These are phyloP conservation scores for Tilletiopsis washingtonensis DNA, from an alignment of 1,284 basidiomycete species.

Conservation along the genomic window DNA sequence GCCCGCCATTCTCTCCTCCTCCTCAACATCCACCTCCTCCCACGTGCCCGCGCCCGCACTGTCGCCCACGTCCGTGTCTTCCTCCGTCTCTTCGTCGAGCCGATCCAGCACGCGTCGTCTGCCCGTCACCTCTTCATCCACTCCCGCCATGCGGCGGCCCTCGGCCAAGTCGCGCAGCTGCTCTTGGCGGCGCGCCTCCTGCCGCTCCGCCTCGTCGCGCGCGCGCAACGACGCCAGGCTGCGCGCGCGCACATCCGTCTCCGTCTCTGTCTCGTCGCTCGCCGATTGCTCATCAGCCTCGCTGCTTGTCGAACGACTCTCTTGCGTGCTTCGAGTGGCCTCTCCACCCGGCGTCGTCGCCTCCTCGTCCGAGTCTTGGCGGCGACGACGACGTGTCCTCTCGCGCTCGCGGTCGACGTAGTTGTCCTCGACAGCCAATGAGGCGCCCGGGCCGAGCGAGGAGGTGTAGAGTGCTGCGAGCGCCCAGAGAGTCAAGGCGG, in stretches of 20 bases:
- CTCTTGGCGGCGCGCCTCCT: conserved; percentile 17
- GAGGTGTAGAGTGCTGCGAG: conserved; percentile 33
- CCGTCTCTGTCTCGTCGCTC: conserved; percentile 12
- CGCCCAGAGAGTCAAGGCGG: conserved; percentile 37
- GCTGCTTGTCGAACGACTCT: too few species aligned
- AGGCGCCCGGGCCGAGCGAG: conserved; percentile 72
- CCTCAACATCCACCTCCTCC: neutral
- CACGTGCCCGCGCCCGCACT: conserved; percentile 2
- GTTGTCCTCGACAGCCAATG: conserved; percentile 71
- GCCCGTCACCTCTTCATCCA: conserved; percentile 12
- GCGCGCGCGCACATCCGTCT: conserved; percentile 1
- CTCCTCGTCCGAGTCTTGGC: neutral
- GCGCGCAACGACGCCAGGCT: conserved; percentile 3
- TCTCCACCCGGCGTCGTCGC: neutral
- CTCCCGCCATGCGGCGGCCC: conserved; percentile 24
- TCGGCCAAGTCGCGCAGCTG: conserved; percentile 22
- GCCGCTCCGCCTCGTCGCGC: conserved; percentile 16
- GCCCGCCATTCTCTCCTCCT: neutral
- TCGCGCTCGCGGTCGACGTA: neutral
- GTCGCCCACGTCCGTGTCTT: conserved; percentile 27
- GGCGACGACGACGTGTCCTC: neutral
- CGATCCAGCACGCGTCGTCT: conserved; percentile 25
- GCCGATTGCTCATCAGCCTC: too few species aligned
- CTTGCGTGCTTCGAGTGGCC: conserved; percentile 1
- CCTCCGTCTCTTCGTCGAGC: conserved; percentile 40